These are phyloP conservation scores for Colletotrichum liriopes DNA, from an alignment of 2,329 filamentous ascomycete genomes.

Conservation along the genomic window DNA sequence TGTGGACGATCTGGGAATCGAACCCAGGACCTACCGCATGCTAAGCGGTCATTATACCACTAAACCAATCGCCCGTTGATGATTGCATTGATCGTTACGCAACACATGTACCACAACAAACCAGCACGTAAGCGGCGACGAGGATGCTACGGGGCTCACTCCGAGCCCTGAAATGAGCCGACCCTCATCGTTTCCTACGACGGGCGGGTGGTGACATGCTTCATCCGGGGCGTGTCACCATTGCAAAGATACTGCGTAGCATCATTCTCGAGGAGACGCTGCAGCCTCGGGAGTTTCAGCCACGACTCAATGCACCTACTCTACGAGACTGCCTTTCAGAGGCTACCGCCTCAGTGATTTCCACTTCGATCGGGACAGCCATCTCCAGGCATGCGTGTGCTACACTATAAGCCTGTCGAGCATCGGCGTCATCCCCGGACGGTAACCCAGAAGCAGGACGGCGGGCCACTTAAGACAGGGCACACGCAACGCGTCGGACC, in stretches of 20 bases:
- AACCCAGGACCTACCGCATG: slow-evolving; percentile 43
- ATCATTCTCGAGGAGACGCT: neutral
- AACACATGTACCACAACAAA: no score
- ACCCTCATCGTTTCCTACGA: neutral
- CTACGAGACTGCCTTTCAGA: neutral
- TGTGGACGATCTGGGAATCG: slow-evolving; percentile 41
- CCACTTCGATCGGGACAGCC: neutral
- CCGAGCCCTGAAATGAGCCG: neutral
- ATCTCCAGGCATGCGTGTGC: neutral
- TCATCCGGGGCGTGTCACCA: neutral
- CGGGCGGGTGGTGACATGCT: neutral
- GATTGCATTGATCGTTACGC: no score
- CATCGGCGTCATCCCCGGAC: neutral
- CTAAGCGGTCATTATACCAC: slow-evolving; percentile 43
- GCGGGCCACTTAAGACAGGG: slow-evolving; percentile 14
- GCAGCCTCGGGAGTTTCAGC: neutral
- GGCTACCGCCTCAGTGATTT: neutral
- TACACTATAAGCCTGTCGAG: neutral
- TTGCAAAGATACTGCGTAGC: neutral
- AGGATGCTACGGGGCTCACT: neutral
- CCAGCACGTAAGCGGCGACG: neutral
- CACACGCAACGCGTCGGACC: slow-evolving; percentile 31
- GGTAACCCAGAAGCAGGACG: neutral
- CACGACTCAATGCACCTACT: no score
- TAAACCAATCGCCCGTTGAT: slow-evolving; percentile 41